phyloP scores from a whole-genome alignment of 2,329 filamentous ascomycete species.

The Sporothrix pallida region DNA sequence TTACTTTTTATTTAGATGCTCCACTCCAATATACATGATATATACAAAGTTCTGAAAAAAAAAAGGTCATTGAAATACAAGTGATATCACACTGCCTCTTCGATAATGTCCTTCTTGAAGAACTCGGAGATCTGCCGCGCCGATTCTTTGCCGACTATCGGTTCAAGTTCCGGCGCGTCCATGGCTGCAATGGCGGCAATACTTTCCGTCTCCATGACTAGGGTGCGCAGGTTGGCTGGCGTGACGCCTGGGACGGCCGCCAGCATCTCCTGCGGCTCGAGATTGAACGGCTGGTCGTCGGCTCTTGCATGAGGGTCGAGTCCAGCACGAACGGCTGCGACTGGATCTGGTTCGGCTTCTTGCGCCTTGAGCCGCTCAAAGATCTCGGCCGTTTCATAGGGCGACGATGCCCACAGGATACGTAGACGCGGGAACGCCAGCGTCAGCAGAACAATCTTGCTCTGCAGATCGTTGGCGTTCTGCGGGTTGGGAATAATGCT shows the following conservation, averaged over 20 bases:
- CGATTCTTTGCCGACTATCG: constrained; percentile 76
- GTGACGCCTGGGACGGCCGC: constrained; percentile 82
- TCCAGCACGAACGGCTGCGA: constrained; percentile 82
- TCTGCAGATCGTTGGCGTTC: constrained; percentile 80
- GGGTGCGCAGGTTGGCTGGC: constrained; percentile 73
- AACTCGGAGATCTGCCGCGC: constrained; percentile 79
- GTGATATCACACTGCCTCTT: constrained; percentile 50
- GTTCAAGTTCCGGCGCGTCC: constrained; percentile 72
- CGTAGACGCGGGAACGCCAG: constrained; percentile 88
- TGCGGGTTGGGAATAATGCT: constrained; percentile 49
- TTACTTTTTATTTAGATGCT: neutral
- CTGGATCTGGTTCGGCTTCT: constrained; percentile 86
- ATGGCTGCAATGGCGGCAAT: constrained; percentile 87
- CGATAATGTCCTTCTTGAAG: constrained; percentile 71
- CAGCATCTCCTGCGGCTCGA: constrained; percentile 89
- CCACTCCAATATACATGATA: constrained; percentile 3
- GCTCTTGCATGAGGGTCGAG: constrained; percentile 68
- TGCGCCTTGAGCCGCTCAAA: constrained; percentile 92
- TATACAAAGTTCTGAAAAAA: neutral
- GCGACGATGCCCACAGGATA: constrained; percentile 91
- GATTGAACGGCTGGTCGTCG: constrained; percentile 75
- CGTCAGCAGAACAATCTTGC: constrained; percentile 88
- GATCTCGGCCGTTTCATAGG: constrained; percentile 96
- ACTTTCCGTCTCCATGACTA: constrained; percentile 76
- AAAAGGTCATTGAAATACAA: no score